Conservation (phyloP, 2,329 filamentous ascomycete species). For the Alternaria rosae region DNA sequence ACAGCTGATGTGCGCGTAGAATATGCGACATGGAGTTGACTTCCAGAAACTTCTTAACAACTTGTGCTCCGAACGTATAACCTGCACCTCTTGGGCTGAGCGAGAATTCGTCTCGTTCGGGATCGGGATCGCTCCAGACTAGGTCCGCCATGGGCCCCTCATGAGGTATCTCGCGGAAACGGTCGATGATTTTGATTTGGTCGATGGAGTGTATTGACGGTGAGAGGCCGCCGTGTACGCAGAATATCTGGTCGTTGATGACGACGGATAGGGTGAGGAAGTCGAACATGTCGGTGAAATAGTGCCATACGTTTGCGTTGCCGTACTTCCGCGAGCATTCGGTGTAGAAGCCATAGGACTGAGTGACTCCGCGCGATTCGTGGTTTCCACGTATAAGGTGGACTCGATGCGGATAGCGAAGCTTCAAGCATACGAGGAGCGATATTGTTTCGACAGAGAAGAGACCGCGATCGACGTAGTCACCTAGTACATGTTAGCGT, state of each 20-base stretch:
- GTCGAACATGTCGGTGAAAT: conserved; percentile 99
- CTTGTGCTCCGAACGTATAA: conserved; percentile 96
- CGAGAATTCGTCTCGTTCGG: conserved; percentile 96
- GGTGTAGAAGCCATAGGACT: conserved; percentile 99
- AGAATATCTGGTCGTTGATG: conserved; percentile 99
- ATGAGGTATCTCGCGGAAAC: conserved; percentile 97
- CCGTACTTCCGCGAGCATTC: conserved; percentile 98
- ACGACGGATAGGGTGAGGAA: conserved; percentile 96
- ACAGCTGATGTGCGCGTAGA: conserved; percentile 95
- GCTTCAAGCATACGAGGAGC: conserved; percentile 93
- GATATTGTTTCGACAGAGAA: conserved; percentile 99
- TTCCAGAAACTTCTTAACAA: conserved; percentile 96
- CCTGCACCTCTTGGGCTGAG: conserved; percentile 91
- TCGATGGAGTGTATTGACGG: conserved; percentile 93
- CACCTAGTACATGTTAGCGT: conserved; percentile 64
- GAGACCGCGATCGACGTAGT: conserved; percentile 97
- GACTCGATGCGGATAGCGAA: conserved; percentile 94
- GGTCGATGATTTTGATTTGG: conserved; percentile 99
- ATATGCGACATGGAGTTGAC: conserved; percentile 99
- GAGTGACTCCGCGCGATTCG: conserved; percentile 95
- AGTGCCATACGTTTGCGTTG: conserved; percentile 98
- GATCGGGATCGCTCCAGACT: conserved; percentile 97
- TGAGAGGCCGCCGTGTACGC: conserved; percentile 83
- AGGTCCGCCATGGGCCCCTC: conserved; percentile 99
- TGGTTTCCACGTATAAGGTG: conserved; percentile 98